Evolutionary conservation across 495 filamentous ascomycete genomes (phyloP).

Genomic region (Lophium mytilinum): DNA sequence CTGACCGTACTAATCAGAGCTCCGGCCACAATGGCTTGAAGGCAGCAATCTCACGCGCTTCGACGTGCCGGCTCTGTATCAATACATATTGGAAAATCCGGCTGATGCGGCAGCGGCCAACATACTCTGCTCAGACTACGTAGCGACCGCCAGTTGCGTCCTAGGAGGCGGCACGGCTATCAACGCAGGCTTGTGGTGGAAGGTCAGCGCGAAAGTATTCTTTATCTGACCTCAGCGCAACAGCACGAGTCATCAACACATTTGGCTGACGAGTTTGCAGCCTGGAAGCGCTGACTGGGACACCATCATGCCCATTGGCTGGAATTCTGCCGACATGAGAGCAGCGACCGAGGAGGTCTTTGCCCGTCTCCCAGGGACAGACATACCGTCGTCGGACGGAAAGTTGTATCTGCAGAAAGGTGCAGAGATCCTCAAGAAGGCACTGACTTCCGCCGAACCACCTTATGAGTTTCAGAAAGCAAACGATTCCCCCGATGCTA

Average conservation of each 20-base stretch:
- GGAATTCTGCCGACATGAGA: not conserved
- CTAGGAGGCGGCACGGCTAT: slow-evolving; percentile 3
- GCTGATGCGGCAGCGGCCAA: not conserved
- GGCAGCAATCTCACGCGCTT: slow-evolving; percentile 1
- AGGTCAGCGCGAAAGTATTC: not conserved
- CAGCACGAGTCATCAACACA: too few relatives aligned
- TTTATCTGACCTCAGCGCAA: not conserved
- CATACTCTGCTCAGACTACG: not conserved
- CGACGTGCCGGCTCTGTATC: not conserved
- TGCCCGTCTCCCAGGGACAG: not conserved
- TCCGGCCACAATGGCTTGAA: not conserved
- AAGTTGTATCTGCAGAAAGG: not conserved
- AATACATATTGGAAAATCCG: not conserved
- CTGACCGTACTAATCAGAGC: not conserved
- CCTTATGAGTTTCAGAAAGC: too few relatives aligned
- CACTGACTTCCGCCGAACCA: not conserved
- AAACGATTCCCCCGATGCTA: not conserved
- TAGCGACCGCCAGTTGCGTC: not conserved
- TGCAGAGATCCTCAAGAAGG: not conserved
- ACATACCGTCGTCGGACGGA: not conserved
- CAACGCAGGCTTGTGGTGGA: slow-evolving; percentile 1
- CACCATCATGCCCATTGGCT: not conserved
- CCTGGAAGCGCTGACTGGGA: not conserved
- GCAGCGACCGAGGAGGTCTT: not conserved
- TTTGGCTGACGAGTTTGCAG: too few relatives aligned